phyloP scores from a whole-genome alignment of 2,329 filamentous ascomycete species.

The Diaporthe caulivora region DNA sequence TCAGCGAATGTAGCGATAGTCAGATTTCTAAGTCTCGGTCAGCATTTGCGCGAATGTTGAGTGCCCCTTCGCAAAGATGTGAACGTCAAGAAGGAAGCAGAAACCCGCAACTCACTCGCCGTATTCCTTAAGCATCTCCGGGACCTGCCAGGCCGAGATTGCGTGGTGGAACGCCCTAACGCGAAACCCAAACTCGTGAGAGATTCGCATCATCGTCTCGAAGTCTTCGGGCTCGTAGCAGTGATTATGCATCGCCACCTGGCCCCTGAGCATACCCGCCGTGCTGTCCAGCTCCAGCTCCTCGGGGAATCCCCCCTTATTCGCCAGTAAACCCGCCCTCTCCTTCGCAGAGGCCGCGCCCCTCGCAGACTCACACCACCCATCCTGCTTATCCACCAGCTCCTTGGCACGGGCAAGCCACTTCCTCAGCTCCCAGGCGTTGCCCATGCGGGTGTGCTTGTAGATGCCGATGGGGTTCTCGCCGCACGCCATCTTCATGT shows the following conservation, averaged over 20 bases:
- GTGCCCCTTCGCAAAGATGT: neutral
- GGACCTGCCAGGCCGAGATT: constrained; percentile 54
- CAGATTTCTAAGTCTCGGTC: constrained; percentile 48
- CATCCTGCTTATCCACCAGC: constrained; percentile 52
- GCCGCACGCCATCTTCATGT: constrained; percentile 61
- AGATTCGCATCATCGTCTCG: constrained; percentile 57
- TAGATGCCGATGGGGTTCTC: constrained; percentile 57
- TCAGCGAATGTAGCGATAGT: constrained; percentile 59
- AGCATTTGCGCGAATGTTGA: neutral
- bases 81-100: neutral
- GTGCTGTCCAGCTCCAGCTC: constrained; percentile 56
- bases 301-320: constrained; percentile 46
- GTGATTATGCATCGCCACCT: constrained; percentile 57
- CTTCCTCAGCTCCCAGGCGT: constrained; percentile 54
- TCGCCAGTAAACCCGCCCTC: constrained; percentile 35
- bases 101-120: constrained; percentile 48
- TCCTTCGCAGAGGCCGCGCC: constrained; percentile 43
- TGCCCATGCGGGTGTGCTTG: constrained; percentile 54
- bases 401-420: constrained; percentile 54
- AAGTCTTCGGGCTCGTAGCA: constrained; percentile 59
- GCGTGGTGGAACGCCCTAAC: constrained; percentile 58
- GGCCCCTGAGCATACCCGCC: constrained; percentile 54
- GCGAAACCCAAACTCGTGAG: constrained; percentile 56
- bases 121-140: constrained; percentile 53
- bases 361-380: constrained; percentile 40